A percentile compares a stretch with the other conserved stretches of the same genome.
Evolutionary conservation across 495 filamentous ascomycete genomes (phyloP).

Genomic region (Cryomyces antarcticus): DNA sequence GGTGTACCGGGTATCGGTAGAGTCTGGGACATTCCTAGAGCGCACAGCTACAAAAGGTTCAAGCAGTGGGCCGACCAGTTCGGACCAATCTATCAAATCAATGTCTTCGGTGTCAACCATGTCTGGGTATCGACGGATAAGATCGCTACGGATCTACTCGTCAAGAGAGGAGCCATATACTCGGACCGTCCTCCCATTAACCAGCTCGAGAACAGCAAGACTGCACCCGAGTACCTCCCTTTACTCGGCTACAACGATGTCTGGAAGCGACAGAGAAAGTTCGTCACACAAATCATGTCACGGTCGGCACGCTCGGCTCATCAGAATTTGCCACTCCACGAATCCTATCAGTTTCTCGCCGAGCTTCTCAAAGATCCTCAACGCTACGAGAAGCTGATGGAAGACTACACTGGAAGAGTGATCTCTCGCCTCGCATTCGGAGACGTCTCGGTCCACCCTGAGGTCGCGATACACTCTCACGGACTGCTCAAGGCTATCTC

Average conservation of each 20-base stretch:
- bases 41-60: constrained; percentile 22
- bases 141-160: constrained; percentile 36
- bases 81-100: constrained; percentile 39
- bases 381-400: constrained; percentile 32
- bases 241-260: constrained; percentile 29
- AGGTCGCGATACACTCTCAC: constrained; percentile 33
- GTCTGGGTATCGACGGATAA: constrained; percentile 39
- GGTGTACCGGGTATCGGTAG: constrained; percentile 5
- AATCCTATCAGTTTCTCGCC: constrained; percentile 31
- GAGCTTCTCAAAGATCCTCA: constrained; percentile 21
- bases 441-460: constrained; percentile 21
- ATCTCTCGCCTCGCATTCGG: constrained; percentile 41
- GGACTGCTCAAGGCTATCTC: constrained; percentile 36
- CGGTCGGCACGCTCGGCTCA: constrained; percentile 22
- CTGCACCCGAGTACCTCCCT: constrained; percentile 34
- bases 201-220: constrained; percentile 28
- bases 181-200: constrained; percentile 34
- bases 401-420: constrained; percentile 38
- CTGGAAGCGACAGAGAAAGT: constrained; percentile 30
- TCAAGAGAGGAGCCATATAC: constrained; percentile 36
- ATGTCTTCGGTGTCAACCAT: constrained; percentile 33
- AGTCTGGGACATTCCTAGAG: neutral
- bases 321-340: constrained; percentile 30
- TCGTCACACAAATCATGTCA: constrained; percentile 35
- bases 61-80: constrained; percentile 35